These are phyloP conservation scores for Pisolithus sp. DNA, from an alignment of 768 basidiomycete genomes.

Conservation along the genomic window DNA sequence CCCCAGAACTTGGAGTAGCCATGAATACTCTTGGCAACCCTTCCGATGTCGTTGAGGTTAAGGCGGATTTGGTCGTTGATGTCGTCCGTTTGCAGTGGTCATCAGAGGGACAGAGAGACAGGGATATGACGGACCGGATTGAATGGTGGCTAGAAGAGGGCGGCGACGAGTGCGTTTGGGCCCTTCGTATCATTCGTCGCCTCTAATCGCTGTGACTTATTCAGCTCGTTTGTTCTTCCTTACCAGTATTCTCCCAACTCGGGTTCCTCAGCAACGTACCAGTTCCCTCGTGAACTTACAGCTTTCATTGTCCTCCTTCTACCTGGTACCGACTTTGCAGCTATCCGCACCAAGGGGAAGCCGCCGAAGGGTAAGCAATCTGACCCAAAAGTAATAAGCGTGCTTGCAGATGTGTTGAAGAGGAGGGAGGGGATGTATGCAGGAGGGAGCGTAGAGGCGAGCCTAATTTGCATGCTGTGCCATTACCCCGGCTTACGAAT, in stretches of 20 bases:
- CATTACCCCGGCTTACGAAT: neutral
- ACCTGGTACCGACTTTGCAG: conserved; percentile 51
- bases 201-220: neutral
- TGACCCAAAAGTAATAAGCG: conserved; percentile 30
- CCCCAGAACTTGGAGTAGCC: conserved; percentile 9
- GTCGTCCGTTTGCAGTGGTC: conserved; percentile 21
- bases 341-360: conserved; percentile 52
- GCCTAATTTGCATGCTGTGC: neutral
- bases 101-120: conserved; percentile 12
- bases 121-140: conserved; percentile 39
- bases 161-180: conserved; percentile 70
- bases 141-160: conserved; percentile 94
- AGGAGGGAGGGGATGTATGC: conserved; percentile 40
- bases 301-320: conserved; percentile 65
- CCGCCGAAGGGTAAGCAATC: conserved; percentile 61
- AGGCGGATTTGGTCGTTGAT: conserved; percentile 60
- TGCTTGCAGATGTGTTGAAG: conserved; percentile 44
- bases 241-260: conserved; percentile 27
- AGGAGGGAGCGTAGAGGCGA: conserved; percentile 37
- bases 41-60: conserved; percentile 71
- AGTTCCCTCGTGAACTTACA: conserved; percentile 49
- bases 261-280: conserved; percentile 46
- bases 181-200: neutral
- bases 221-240: conserved; percentile 10
- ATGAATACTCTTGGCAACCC: conserved; percentile 52